These are phyloP conservation scores for Coniella lustricola DNA, from an alignment of 2,329 filamentous ascomycete species.

Conservation along the genomic window DNA sequence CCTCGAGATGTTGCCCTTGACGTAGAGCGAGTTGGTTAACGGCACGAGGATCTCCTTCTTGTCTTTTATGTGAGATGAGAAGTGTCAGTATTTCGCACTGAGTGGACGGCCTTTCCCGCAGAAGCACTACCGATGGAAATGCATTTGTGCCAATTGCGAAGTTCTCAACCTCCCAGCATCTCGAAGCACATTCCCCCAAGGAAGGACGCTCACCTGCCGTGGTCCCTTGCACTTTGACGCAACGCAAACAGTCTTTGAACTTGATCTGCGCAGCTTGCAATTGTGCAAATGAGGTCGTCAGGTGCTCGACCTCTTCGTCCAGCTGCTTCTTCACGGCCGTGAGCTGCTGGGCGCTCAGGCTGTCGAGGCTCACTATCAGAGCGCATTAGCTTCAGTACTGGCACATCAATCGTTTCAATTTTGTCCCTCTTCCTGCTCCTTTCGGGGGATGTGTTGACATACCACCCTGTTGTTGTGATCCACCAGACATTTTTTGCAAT, in stretches of 20 bases:
- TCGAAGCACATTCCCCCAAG: not conserved
- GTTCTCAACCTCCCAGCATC: not conserved
- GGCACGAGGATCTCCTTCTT: slow-evolving; percentile 73
- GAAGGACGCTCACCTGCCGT: slow-evolving; percentile 17
- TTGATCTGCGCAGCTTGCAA: slow-evolving; percentile 84
- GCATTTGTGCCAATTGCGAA: too few species aligned
- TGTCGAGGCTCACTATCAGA: slow-evolving; percentile 55
- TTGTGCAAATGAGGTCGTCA: slow-evolving; percentile 83
- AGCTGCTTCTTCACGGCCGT: slow-evolving; percentile 91
- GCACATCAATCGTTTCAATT: too few species aligned
- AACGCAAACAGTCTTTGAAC: slow-evolving; percentile 82
- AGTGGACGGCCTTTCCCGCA: not conserved
- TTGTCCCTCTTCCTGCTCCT: not conserved
- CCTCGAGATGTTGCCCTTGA: slow-evolving; percentile 71
- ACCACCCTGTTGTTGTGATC: slow-evolving; percentile 16
- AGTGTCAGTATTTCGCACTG: not conserved
- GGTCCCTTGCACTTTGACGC: slow-evolving; percentile 47
- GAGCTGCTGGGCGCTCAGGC: slow-evolving; percentile 77
- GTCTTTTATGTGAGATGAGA: slow-evolving; percentile 19
- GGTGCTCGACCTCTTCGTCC: slow-evolving; percentile 90
- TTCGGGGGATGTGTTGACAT: not conserved
- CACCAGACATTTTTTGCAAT: slow-evolving; percentile 16
- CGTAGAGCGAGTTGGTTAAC: slow-evolving; percentile 89
- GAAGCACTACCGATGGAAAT: slow-evolving; percentile 1
- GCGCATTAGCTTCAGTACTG: not conserved